Evolutionary conservation across 2,329 filamentous ascomycete species (phyloP), one percentile per base, ranked within the genome.

Genomic region (Cytospora piceicola): DNA sequence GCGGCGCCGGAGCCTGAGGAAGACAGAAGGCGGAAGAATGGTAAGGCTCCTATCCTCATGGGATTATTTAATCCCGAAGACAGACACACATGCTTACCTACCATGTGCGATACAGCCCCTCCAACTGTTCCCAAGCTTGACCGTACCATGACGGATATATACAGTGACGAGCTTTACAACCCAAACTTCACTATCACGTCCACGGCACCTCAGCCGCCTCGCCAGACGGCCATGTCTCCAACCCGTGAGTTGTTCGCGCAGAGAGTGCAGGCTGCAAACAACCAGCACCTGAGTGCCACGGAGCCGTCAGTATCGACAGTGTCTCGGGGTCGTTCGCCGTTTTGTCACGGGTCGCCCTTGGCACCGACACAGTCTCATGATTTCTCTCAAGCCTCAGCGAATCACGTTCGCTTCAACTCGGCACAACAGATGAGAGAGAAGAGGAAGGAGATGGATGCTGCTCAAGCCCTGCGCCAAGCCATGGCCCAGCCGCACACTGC

Each of bases 121-220:
- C 77, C 80, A 68, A 80, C 82, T 49, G 80, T 88, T 30, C 90
- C 93, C 30, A 95, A 94, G 77, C 85, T 96, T 69, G 90, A 93
- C 71, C 85, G 93, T 64, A 95, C 93, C 0, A 92, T 95, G 79
- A 94, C 93, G 22, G 93, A 96, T 73, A 85, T 92, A 58, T 94
- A 91, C 73, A 85, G 88, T 72, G 94, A 97, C 75, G 92, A 95
- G 76, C 84, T 96, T 0, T 96, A 92, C 81, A 93, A 90, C 71
- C 89, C 90, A 0, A 85, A 83, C 71, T 88, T 88, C 67, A 82
- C 81, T 39, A 82, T 88, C 72, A 85, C 85, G 0, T 83, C 86
- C 0, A 79, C 86, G 5, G 79, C 86, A 3, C 82, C 84, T 14
- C 78, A 81, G 11, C 80, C 82, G 57, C 73, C 77, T 68, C 77